Evolutionary conservation across 106 monocot species (phyloP), one percentile per base, ranked within the genome.

Genomic region (Apostasia shenzhenica): DNA sequence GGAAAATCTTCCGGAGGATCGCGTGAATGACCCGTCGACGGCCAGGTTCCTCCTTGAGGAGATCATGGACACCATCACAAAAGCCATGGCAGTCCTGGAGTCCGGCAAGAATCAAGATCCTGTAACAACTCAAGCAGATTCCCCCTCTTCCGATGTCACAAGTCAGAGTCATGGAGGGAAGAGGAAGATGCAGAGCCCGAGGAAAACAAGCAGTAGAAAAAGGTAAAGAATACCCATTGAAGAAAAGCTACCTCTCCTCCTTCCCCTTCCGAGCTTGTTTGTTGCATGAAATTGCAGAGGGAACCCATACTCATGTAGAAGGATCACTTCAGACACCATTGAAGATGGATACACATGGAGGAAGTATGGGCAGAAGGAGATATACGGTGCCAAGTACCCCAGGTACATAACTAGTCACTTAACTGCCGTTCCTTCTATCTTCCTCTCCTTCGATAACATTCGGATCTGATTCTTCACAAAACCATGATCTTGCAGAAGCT

Each of bases 341-440:
- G 74, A 84, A 0, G 91, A 91, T 70, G 87, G 80, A 0, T 68
- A 77, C 6, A 54, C 67, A 14, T 91, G 91, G 91, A 72, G 91
- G 41, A 91, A 91, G 70, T 91, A 91, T 63, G 91, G 91, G 55
- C 91, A 87, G 76, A 91, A 87, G 57, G 62, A 60, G 4, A 91
- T 91, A 54, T 81, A 66, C 54, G 66, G 71, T 42, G 53, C 77
- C 8, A 65, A 65, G 41, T 53, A 69, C 7, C 79, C 81, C 43
- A 91, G 83, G 91, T 91, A 74, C 12, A 11, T 10, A 39, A 44
- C 4, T 10, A 4, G 52, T 6, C 7, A 52, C 10, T 0, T 6
- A 52, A 52, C 10, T 52, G 4, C 10, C n/a, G 41, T 42, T 6
- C 1, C 8, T 41, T 41, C 2, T 43, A 44, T 12, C 63, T 5